Base-by-base conservation (phyloP, 2,329 filamentous ascomycete genomes). In the Microdochium nivale region DNA sequence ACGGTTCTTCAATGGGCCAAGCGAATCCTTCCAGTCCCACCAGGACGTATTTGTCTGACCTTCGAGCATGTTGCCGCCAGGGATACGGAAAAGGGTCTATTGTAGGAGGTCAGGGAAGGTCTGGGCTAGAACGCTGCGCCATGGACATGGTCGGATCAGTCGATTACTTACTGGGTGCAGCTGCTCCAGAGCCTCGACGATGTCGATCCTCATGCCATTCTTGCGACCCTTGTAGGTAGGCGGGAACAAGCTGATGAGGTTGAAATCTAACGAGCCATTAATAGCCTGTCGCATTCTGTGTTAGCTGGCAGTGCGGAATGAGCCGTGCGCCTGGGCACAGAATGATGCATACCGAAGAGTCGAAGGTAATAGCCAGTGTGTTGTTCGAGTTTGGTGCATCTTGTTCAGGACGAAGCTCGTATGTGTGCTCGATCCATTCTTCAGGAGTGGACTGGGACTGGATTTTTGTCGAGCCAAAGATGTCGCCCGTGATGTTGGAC, bases 11-110 rank as follows among this genome's bases (percentile, higher is more conserved):
- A 83, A 69, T 2, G 78, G 77, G 0, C 79, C 78, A 27, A 83
- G 66, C 0, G 76, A 76, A 50, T 79, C 65, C 56, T 77, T 75
- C 75, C 75, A 78, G 58, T 77, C 68, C 75, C 75, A 78, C 59
- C 64, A 71, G 3, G 66, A 69, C 43, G 59, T 60, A 55, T 72
- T 70, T 24, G 66, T 70, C 47, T 65, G 60, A 0, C 75, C 75
- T 59, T 78, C 75, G 2, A 85, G 65, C 69, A 83, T 84, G 60
- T 84, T 84, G 9, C 81, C 83, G 5, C 84, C 84, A 0, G 84
- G 83, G 53, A 86, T 78, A 16, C 84, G 76, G 46, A 87, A 72
- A 57, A 86, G 77, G n/a, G 73, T 74, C 66, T 69, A 8, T 16
- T 9, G 19, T 19, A 25, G 7, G 3, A 23, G 43, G 11, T 25